phyloP scores from a whole-genome alignment of 257 asterid genomes.

The Capsicum rhomboideum region DNA sequence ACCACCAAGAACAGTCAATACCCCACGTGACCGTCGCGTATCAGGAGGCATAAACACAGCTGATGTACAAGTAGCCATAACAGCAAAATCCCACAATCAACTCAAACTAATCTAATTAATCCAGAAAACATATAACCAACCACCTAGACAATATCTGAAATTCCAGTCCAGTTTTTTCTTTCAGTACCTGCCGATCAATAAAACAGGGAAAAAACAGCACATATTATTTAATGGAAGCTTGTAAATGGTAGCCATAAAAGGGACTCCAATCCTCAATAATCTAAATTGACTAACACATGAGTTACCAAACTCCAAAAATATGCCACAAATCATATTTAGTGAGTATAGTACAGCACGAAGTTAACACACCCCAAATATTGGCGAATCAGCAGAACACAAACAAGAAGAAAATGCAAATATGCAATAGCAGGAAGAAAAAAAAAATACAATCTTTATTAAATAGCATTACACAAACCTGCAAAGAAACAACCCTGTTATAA shows the following conservation, averaged over 20 bases:
- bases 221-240: slow-evolving; percentile 1
- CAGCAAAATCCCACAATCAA: slow-evolving; percentile 9
- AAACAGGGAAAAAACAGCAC: neutral
- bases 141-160: neutral
- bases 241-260: neutral
- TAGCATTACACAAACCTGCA: neutral
- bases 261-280: neutral
- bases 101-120: neutral
- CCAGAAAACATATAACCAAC: neutral
- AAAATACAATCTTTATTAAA: neutral
- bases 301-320: neutral
- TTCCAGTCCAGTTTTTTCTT: neutral
- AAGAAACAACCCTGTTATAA: no score
- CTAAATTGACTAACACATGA: neutral
- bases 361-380: neutral
- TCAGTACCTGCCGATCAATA: slow-evolving; percentile 11
- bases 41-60: slow-evolving; percentile 53
- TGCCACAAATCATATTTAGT: neutral
- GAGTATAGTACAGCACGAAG: neutral
- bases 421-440: neutral
- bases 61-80: slow-evolving; percentile 56
- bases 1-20: slow-evolving; percentile 37
- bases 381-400: neutral
- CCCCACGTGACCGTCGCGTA: slow-evolving; percentile 36
- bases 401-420: neutral